phyloP scores from a whole-genome alignment of 2,329 filamentous ascomycete species.

The Aureobasidium musti region DNA sequence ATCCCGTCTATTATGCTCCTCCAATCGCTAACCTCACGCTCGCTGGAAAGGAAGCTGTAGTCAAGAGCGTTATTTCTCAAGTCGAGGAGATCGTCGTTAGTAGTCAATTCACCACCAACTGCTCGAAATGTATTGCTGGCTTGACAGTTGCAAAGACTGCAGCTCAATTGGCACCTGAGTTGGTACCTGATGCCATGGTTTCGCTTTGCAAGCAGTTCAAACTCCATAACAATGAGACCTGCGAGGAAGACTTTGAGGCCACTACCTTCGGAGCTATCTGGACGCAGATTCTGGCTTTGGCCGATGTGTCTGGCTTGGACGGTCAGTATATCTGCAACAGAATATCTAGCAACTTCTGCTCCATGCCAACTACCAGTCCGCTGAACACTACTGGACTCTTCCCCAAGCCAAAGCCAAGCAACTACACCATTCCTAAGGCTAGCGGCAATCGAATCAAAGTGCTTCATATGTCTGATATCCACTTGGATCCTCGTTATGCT shows the following conservation, averaged over 20 bases:
- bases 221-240: constrained; percentile 52
- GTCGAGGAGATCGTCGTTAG: constrained; percentile 49
- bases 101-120: constrained; percentile 47
- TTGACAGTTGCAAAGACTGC: constrained; percentile 55
- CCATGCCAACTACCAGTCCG: constrained; percentile 48
- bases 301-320: constrained; percentile 57
- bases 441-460: constrained; percentile 60
- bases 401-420: constrained; percentile 56
- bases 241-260: constrained; percentile 52
- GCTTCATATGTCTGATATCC: constrained; percentile 55
- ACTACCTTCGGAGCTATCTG: constrained; percentile 57
- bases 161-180: constrained; percentile 52
- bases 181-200: constrained; percentile 55
- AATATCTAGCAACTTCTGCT: constrained; percentile 52
- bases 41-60: constrained; percentile 45
- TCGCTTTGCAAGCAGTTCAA: constrained; percentile 53
- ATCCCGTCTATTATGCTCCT: constrained; percentile 55
- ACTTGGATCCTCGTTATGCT: constrained; percentile 56
- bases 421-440: constrained; percentile 48
- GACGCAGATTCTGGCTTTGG: constrained; percentile 59
- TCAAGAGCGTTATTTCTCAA: constrained; percentile 49
- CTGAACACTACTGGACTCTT: constrained; percentile 53
- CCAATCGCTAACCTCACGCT: constrained; percentile 51
- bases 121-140: constrained; percentile 57
- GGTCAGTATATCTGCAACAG: constrained; percentile 60